Conservation (phyloP, 768 basidiomycete species). For the Kwoniella dendrophila region DNA sequence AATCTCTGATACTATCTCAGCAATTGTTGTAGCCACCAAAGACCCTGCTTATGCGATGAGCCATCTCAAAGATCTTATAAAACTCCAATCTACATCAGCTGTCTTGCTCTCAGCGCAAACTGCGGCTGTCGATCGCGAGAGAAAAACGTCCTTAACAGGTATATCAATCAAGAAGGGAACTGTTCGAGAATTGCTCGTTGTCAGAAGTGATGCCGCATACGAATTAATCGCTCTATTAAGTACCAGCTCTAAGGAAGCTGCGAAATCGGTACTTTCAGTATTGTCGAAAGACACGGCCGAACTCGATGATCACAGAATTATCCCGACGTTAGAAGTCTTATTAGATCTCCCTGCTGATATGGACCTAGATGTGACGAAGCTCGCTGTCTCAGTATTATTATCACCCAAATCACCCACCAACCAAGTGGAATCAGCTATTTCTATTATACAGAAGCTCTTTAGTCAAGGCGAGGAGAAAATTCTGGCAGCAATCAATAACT, state of each 20-base stretch:
- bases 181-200: constrained; percentile 10
- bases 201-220: not conserved
- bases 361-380: not conserved
- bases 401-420: not conserved
- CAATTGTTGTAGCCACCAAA: constrained; percentile 16
- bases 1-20: constrained; percentile 6
- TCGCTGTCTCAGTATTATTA: constrained; percentile 6
- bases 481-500: not conserved
- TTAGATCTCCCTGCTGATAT: constrained; percentile 8
- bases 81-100: constrained; percentile 2
- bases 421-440: constrained; percentile 5
- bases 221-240: constrained; percentile 13
- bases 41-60: constrained; percentile 27
- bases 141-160: not conserved
- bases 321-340: constrained; percentile 9
- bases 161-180: constrained; percentile 18
- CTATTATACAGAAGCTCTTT: not conserved
- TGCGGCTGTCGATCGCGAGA: not conserved
- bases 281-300: constrained; percentile 4
- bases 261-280: not conserved
- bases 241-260: not conserved
- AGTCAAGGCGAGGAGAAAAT: not conserved
- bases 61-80: constrained; percentile 24
- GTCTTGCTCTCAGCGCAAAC: not conserved
- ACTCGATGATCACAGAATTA: constrained; percentile 3